Percentiles rank a stretch among this genome's conserved stretches.
phyloP scores from a whole-genome alignment of 2,329 filamentous ascomycete genomes.

The Pestalotiopsis fici region DNA sequence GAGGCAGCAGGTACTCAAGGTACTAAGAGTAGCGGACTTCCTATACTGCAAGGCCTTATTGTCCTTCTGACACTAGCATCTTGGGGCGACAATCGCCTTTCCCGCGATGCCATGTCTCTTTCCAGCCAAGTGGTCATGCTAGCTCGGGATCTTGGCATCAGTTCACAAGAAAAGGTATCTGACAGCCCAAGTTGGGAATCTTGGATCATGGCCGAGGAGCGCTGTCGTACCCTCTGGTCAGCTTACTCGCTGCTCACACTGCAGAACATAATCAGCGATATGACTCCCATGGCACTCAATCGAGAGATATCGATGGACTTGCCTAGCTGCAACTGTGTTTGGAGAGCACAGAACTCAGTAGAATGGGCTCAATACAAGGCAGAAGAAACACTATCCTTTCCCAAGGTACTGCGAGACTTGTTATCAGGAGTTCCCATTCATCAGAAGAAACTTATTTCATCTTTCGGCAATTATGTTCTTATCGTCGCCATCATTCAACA shows the following conservation, averaged over 20 bases:
- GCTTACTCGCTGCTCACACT: neutral
- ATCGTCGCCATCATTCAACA: slow-evolving; percentile 56
- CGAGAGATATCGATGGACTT: slow-evolving; percentile 54
- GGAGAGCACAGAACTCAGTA: slow-evolving; percentile 50
- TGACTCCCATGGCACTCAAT: slow-evolving; percentile 58
- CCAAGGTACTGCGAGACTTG: slow-evolving; percentile 32
- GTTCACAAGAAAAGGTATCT: slow-evolving; percentile 1
- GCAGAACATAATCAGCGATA: slow-evolving; percentile 20
- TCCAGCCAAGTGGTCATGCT: slow-evolving; percentile 19
- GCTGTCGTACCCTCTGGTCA: neutral
- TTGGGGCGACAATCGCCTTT: slow-evolving; percentile 20
- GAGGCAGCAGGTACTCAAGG: neutral
- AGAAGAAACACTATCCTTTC: slow-evolving; percentile 23
- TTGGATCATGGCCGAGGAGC: neutral
- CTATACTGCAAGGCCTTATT: slow-evolving; percentile 32
- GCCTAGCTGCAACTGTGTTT: slow-evolving; percentile 54
- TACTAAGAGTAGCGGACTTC: slow-evolving; percentile 26
- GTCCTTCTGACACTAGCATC: slow-evolving; percentile 30
- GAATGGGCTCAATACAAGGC: slow-evolving; percentile 45
- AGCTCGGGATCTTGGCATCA: slow-evolving; percentile 12
- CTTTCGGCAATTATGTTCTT: slow-evolving; percentile 54
- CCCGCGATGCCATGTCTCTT: slow-evolving; percentile 22
- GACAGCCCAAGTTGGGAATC: slow-evolving; percentile 34
- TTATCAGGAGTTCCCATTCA: slow-evolving; percentile 18
- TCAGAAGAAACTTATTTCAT: slow-evolving; percentile 35